Percentiles rank a stretch among this genome's conserved stretches.
phyloP scores from a whole-genome alignment of 73 alveolate species.

The Paramecium tetraurelia region DNA sequence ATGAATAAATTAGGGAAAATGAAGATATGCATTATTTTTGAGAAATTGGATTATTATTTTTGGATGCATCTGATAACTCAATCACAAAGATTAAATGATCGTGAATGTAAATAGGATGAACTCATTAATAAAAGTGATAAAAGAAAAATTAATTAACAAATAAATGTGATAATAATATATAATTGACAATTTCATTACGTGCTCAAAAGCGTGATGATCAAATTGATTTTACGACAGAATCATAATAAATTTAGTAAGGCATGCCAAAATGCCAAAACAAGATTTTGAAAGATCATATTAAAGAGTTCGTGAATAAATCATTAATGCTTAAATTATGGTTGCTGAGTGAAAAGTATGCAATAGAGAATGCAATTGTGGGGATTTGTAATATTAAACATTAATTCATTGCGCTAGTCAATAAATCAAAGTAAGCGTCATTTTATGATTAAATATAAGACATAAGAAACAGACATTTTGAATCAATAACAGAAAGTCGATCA shows the following conservation, averaged over 20 bases:
- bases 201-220: neutral
- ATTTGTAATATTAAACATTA: neutral
- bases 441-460: neutral
- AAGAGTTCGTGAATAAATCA: neutral
- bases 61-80: neutral
- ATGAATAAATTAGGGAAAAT: neutral
- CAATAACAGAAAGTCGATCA: neutral
- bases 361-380: neutral
- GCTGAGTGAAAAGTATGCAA: conserved; percentile 16
- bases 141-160: neutral
- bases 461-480: neutral
- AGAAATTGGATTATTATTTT: neutral
- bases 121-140: neutral
- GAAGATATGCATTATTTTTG: neutral
- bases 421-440: neutral
- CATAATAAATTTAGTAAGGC: neutral
- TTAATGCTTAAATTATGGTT: neutral
- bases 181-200: neutral
- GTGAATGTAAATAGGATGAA: neutral
- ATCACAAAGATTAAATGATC: neutral
- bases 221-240: neutral
- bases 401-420: neutral
- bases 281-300: neutral
- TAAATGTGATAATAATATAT: neutral
- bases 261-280: neutral